These are phyloP conservation scores for Cucurbitaria berberidis DNA, from an alignment of 2,329 filamentous ascomycete genomes.

Conservation along the genomic window DNA sequence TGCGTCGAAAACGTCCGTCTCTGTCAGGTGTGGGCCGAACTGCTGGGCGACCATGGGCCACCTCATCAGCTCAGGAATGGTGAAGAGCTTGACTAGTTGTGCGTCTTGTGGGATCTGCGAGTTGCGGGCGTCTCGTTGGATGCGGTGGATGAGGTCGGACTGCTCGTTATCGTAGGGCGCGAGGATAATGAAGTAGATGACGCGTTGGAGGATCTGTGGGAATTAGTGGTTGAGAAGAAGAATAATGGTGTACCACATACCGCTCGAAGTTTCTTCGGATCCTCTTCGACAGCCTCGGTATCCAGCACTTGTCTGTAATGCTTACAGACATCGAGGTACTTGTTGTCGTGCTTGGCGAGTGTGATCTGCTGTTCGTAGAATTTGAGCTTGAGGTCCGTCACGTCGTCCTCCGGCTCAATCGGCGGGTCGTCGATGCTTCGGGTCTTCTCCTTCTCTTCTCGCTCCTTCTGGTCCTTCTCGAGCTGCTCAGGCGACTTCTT, in stretches of 20 bases:
- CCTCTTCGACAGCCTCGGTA: conserved; percentile 92
- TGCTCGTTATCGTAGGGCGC: conserved; percentile 98
- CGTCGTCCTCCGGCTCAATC: conserved; percentile 81
- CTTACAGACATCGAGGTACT: conserved; percentile 97
- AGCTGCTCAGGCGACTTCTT: conserved; percentile 90
- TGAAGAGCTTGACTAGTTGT: conserved; percentile 91
- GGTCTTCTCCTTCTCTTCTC: conserved; percentile 81
- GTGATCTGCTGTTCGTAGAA: conserved; percentile 98
- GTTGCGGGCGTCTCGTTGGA: conserved; percentile 84
- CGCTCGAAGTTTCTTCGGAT: conserved; percentile 81
- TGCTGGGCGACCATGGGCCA: conserved; percentile 92
- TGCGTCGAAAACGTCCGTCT: conserved; percentile 86
- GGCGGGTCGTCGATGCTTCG: conserved; percentile 78
- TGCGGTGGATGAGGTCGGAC: conserved; percentile 92
- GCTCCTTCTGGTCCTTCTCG: conserved; percentile 87
- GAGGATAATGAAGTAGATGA: conserved; percentile 97
- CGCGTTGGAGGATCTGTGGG: conserved; percentile 80
- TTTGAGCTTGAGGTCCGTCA: conserved; percentile 91
- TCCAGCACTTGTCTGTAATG: conserved; percentile 96
- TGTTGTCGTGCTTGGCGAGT: conserved; percentile 93
- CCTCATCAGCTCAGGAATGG: conserved; percentile 94
- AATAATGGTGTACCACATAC: conserved; percentile 60
- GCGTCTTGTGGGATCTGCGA: conserved; percentile 78
- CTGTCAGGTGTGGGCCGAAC: conserved; percentile 86
- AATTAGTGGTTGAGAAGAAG: conserved; percentile 3